phyloP scores from a whole-genome alignment of 192 early-diverging fungal species.

The Coemansia sp. region DNA sequence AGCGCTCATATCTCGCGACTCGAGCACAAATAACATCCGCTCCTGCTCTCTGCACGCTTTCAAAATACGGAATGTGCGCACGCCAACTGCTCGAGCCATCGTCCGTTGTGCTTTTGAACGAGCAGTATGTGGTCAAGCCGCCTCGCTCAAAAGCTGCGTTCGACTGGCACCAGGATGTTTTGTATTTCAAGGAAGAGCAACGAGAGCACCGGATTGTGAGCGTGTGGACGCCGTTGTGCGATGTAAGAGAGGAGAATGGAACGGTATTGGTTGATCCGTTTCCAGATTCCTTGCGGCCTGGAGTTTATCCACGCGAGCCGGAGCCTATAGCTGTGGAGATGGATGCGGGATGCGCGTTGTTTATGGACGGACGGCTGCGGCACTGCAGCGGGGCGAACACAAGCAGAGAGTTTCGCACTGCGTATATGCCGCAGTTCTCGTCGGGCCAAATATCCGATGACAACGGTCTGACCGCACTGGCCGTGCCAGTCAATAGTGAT shows the following conservation, averaged over 20 bases:
- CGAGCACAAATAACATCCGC: slow-evolving; percentile 16
- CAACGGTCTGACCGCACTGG: slow-evolving; percentile 18
- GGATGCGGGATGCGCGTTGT: slow-evolving; percentile 37
- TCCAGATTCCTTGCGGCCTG: slow-evolving; percentile 26
- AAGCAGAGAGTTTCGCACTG: slow-evolving; percentile 17
- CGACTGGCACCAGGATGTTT: slow-evolving; percentile 47
- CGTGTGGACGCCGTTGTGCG: slow-evolving; percentile 40
- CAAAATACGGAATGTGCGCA: slow-evolving; percentile 38
- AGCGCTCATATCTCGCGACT: slow-evolving; percentile 9
- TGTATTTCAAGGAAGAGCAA: slow-evolving; percentile 31
- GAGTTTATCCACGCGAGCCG: slow-evolving; percentile 6
- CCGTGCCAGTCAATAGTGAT: slow-evolving; percentile 20
- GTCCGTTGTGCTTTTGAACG: slow-evolving; percentile 32
- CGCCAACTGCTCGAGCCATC: slow-evolving; percentile 20
- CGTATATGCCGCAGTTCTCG: slow-evolving; percentile 53
- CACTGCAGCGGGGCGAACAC: slow-evolving; percentile 41
- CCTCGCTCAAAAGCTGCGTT: slow-evolving; percentile 33
- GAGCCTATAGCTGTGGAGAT: slow-evolving; percentile 16
- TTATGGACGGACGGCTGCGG: slow-evolving; percentile 48
- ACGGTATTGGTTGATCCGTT: slow-evolving; percentile 45
- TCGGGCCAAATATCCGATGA: slow-evolving; percentile 15
- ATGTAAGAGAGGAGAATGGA: slow-evolving; percentile 31
- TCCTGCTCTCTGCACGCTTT: slow-evolving; percentile 23
- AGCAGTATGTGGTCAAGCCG: slow-evolving; percentile 55
- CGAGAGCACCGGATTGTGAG: slow-evolving; percentile 27